Base-by-base conservation (phyloP, 306 rosid species). In the Cicer bijugum region DNA sequence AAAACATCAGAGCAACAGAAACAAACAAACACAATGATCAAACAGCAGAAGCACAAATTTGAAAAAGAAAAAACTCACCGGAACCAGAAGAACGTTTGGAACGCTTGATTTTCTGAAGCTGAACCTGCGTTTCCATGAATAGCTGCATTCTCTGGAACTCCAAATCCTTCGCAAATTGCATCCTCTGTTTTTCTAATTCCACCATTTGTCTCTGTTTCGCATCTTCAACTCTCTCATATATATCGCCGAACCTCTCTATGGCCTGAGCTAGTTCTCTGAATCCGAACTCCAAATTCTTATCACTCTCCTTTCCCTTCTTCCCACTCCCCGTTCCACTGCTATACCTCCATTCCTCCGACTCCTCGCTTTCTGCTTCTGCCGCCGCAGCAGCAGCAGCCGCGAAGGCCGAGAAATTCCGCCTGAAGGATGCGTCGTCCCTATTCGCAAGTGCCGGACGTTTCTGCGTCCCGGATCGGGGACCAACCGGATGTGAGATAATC, bases 101-200 rank as follows among this genome's bases (percentile, higher is more conserved):
- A 83, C 86, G 91, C 58, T 86, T 90, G 56, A 82, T 60, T 80
- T 88, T 88, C 50, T 85, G 86, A 68, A 90, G 78, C 81, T 80
- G 88, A 72, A 84, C 83, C 75, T 90, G 93, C 17, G 87, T 88
- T 61, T 90, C 96, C 90, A 88, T 81, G 83, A 83, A 81, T 2
- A 90, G 80, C 58, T 84, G 83, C 91, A 90, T 88, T 71, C 93
- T 85, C 12, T 88, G 96, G 19, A 12, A 88, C 82, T 90, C 96
- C 83, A 90, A 86, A 70, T 90, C 96, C 83, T 86, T 90, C 2
- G 84, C 75, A 66, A 90, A 88, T 38, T 90, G 90, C 96, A 90
- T 90, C 71, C 90, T 85, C 84, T 90, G 93, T 67, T 80, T 88
- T 83, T 90, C 96, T 80, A 90, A 82, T 88, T 90, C 97, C 33